Conservation (phyloP, 371 early-diverging fungal species). For the Choanephora cucurbitarum region DNA sequence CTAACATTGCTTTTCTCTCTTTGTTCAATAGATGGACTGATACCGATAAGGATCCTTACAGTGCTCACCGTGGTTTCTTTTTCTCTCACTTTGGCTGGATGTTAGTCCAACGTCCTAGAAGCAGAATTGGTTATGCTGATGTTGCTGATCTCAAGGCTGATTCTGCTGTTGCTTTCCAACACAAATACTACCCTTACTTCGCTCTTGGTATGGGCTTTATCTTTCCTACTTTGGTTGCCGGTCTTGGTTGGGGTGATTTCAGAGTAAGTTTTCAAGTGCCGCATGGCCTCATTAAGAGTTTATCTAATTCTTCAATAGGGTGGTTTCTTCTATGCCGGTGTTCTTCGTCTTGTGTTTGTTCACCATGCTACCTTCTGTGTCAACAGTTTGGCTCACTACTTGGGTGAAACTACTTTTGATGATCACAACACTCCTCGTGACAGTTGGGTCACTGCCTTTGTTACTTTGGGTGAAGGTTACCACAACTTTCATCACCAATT, state of each 20-base stretch:
- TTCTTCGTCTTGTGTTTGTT: slow-evolving; percentile 78
- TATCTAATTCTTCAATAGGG: slow-evolving; percentile 49
- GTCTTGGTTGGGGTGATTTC: slow-evolving; percentile 90
- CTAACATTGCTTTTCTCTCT: too few relatives aligned
- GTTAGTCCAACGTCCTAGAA: slow-evolving; percentile 75
- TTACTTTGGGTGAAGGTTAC: slow-evolving; percentile 85
- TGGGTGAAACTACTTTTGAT: slow-evolving; percentile 84
- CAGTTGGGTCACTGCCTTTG: slow-evolving; percentile 78
- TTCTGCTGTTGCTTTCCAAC: slow-evolving; percentile 79
- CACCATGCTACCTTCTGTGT: slow-evolving; percentile 96
- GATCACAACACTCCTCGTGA: slow-evolving; percentile 82
- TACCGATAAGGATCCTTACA: slow-evolving; percentile 90
- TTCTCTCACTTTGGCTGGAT: slow-evolving; percentile 94
- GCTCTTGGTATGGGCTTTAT: slow-evolving; percentile 74
- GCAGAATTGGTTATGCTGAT: slow-evolving; percentile 78
- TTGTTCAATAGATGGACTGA: slow-evolving; percentile 83
- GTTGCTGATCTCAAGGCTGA: slow-evolving; percentile 83
- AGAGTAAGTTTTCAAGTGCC: slow-evolving; percentile 34
- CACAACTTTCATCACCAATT: slow-evolving; percentile 96
- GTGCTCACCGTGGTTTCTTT: slow-evolving; percentile 82
- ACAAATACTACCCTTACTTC: slow-evolving; percentile 78
- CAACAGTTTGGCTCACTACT: slow-evolving; percentile 84
- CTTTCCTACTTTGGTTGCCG: slow-evolving; percentile 81
- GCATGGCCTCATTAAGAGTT: not conserved
- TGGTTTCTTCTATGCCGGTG: slow-evolving; percentile 85